Evolutionary conservation across 2,329 filamentous ascomycete genomes (phyloP).

Genomic region (Rutstroemia sp.): DNA sequence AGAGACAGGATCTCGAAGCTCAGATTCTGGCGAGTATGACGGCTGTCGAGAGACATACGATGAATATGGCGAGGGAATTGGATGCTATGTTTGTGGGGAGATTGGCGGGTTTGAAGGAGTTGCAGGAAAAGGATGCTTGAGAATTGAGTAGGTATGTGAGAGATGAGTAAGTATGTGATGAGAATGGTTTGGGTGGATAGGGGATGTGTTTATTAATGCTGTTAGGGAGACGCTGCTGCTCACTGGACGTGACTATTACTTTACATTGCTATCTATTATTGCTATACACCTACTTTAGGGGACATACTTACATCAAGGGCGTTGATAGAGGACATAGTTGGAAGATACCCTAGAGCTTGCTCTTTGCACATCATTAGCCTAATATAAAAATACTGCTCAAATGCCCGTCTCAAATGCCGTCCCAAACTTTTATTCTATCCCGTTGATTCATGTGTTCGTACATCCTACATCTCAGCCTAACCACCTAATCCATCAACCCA

Average conservation of each 20-base stretch:
- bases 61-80: constrained; percentile 23
- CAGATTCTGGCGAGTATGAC: constrained; percentile 25
- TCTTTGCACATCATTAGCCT: constrained; percentile 3
- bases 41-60: constrained; percentile 18
- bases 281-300: constrained; percentile 13
- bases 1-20: constrained; percentile 22
- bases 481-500: not conserved
- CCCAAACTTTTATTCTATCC: not conserved
- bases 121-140: not conserved
- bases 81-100: constrained; percentile 21
- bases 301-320: constrained; percentile 15
- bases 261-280: constrained; percentile 12
- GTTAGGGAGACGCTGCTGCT: not conserved
- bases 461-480: not conserved
- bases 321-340: constrained; percentile 5
- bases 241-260: not conserved
- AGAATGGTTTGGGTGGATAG: not conserved
- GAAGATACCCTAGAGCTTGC: constrained; percentile 19
- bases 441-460: not conserved
- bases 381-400: not conserved
- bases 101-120: constrained; percentile 17
- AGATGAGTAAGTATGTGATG: not conserved
- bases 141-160: not conserved
- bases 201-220: not conserved
- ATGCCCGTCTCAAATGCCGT: no score